Evolutionary conservation across 1,284 basidiomycete species (phyloP).

Genomic region (Ustilago esculenta): DNA sequence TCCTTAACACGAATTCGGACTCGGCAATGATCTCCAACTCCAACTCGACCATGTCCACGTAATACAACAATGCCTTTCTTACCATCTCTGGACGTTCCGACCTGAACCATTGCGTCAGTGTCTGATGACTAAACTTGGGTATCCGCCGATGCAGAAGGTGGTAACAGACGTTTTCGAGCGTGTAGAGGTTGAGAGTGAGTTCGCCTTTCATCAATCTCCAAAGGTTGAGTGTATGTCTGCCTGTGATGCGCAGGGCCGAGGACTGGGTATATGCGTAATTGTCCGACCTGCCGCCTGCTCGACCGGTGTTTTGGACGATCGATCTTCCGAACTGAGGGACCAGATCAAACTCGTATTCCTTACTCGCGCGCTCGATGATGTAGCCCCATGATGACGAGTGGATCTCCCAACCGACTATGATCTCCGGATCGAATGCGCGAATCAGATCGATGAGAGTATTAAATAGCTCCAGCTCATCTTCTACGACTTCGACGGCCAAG

Average conservation of each 20-base stretch:
- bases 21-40: constrained; percentile 57
- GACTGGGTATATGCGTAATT: constrained; percentile 76
- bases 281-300: constrained; percentile 55
- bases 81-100: constrained; percentile 32
- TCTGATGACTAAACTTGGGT: constrained; percentile 77
- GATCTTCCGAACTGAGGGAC: constrained; percentile 68
- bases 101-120: constrained; percentile 79
- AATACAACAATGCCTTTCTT: constrained; percentile 49
- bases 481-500: constrained; percentile 72
- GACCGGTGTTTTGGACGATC: constrained; percentile 51
- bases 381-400: constrained; percentile 92
- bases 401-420: constrained; percentile 90
- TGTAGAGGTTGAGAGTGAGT: constrained; percentile 80
- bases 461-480: constrained; percentile 82
- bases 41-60: constrained; percentile 47
- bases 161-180: constrained; percentile 86
- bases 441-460: constrained; percentile 82
- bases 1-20: constrained; percentile 62
- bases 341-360: constrained; percentile 63
- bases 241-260: constrained; percentile 83
- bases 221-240: constrained; percentile 88
- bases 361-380: constrained; percentile 75
- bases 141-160: constrained; percentile 67
- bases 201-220: constrained; percentile 93
- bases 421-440: constrained; percentile 85